These are phyloP conservation scores for Verticillium zaregamsianum DNA, from an alignment of 2,329 filamentous ascomycete genomes.

Conservation along the genomic window DNA sequence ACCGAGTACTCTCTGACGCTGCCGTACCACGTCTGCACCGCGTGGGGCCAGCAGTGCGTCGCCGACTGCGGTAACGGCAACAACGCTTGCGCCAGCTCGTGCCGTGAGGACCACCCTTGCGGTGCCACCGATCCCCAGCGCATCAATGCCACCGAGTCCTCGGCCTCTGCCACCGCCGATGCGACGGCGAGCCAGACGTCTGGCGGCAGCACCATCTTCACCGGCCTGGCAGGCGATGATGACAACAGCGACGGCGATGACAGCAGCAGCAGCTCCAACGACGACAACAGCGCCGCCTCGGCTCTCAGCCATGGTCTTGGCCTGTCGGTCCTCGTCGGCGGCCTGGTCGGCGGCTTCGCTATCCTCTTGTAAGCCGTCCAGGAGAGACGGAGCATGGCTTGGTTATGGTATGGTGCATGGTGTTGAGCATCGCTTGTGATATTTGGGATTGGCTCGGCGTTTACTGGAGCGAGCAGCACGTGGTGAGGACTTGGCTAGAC, in stretches of 20 bases:
- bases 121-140: conserved; percentile 62
- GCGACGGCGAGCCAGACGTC: conserved; percentile 24
- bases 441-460: neutral
- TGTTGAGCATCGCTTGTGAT: neutral
- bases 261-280: neutral
- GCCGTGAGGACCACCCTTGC: conserved; percentile 65
- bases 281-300: conserved; percentile 21
- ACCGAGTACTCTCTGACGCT: conserved; percentile 75
- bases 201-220: conserved; percentile 32
- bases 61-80: conserved; percentile 46
- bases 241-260: conserved; percentile 1
- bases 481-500: neutral
- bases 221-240: conserved; percentile 17
- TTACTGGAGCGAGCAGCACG: neutral
- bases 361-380: conserved; percentile 22
- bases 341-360: conserved; percentile 35
- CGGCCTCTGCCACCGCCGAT: conserved; percentile 32
- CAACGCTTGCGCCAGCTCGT: conserved; percentile 54
- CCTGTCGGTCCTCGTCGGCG: conserved; percentile 30
- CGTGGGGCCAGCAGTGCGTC: conserved; percentile 69
- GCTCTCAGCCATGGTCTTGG: conserved; percentile 32
- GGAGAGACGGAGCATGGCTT: neutral
- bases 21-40: conserved; percentile 71
- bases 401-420: neutral
- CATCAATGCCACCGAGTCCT: conserved; percentile 50